Conservation (phyloP, 306 rosid species). For the Ormosia emarginata region DNA sequence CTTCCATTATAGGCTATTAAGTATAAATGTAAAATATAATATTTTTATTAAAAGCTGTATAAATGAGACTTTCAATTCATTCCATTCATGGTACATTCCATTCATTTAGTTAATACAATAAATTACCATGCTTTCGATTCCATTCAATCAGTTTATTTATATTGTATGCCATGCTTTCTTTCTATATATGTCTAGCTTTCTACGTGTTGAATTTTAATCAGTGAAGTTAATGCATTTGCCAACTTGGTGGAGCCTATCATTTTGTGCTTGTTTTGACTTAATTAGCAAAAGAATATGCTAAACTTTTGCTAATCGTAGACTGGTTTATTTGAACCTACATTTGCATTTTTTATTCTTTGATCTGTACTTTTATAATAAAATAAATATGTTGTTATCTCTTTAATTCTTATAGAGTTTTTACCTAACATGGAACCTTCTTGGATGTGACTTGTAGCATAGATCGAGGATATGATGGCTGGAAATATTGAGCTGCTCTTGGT, state of each 20-base stretch:
- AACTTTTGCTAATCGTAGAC: not conserved
- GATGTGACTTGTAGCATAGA: not conserved
- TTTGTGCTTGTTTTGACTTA: not conserved
- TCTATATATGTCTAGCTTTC: not conserved
- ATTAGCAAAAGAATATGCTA: not conserved
- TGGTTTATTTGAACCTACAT: not conserved
- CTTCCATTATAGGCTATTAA: too few species aligned
- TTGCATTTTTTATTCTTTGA: constrained; percentile 6
- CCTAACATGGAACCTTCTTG: constrained; percentile 1
- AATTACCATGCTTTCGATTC: too few species aligned
- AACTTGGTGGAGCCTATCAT: not conserved
- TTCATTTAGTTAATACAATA: too few species aligned
- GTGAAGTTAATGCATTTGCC: not conserved
- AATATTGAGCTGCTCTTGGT: not conserved
- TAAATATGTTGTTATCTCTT: constrained; percentile 29
- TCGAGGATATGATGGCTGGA: not conserved
- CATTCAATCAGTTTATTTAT: too few species aligned
- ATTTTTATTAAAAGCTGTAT: too few species aligned
- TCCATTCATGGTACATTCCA: too few species aligned
- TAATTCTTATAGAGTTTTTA: not conserved
- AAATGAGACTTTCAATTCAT: too few species aligned
- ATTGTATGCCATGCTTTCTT: not conserved
- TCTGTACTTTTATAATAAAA: not conserved
- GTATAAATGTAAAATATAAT: too few species aligned
- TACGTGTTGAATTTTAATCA: not conserved